These are phyloP conservation scores for Neoascochyta sp. DNA, from an alignment of 2,329 filamentous ascomycete genomes.

Conservation along the genomic window DNA sequence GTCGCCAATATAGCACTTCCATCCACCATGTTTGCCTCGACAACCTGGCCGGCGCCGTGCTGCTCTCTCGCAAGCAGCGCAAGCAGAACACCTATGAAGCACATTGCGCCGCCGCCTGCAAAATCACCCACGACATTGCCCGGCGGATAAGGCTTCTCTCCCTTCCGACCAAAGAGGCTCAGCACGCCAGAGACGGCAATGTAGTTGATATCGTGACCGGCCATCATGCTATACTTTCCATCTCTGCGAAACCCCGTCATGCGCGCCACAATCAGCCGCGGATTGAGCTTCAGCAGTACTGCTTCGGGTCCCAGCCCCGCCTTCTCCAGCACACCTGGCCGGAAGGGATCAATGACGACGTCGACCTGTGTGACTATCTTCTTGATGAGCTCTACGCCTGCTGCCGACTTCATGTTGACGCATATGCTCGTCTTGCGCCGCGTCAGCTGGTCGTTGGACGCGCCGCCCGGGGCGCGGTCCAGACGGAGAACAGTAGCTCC, in stretches of 20 bases:
- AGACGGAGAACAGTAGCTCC: slow-evolving; percentile 84
- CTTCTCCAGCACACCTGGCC: slow-evolving; percentile 84
- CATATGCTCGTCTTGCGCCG: slow-evolving; percentile 77
- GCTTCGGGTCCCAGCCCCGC: slow-evolving; percentile 69
- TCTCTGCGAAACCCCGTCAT: slow-evolving; percentile 89
- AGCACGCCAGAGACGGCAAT: slow-evolving; percentile 82
- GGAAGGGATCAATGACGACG: slow-evolving; percentile 88
- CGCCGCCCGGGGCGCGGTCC: slow-evolving; percentile 58
- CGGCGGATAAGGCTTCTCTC: slow-evolving; percentile 71
- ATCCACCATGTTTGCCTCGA: slow-evolving; percentile 97
- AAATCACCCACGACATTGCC: slow-evolving; percentile 87
- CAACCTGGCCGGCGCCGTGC: slow-evolving; percentile 74
- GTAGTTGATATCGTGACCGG: slow-evolving; percentile 95
- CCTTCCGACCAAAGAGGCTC: slow-evolving; percentile 66
- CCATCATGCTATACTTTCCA: slow-evolving; percentile 81
- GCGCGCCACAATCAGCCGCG: slow-evolving; percentile 72
- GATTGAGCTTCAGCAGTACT: slow-evolving; percentile 64
- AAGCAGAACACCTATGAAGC: slow-evolving; percentile 77
- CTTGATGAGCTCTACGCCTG: slow-evolving; percentile 64
- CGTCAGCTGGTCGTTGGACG: slow-evolving; percentile 68
- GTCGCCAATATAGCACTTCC: slow-evolving; percentile 74
- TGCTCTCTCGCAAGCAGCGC: slow-evolving; percentile 65
- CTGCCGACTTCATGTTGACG: slow-evolving; percentile 69
- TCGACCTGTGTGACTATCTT: slow-evolving; percentile 63
- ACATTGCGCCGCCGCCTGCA: slow-evolving; percentile 77